These are phyloP conservation scores for Epichloe gansuensis DNA, from an alignment of 2,329 filamentous ascomycete genomes.

Conservation along the genomic window DNA sequence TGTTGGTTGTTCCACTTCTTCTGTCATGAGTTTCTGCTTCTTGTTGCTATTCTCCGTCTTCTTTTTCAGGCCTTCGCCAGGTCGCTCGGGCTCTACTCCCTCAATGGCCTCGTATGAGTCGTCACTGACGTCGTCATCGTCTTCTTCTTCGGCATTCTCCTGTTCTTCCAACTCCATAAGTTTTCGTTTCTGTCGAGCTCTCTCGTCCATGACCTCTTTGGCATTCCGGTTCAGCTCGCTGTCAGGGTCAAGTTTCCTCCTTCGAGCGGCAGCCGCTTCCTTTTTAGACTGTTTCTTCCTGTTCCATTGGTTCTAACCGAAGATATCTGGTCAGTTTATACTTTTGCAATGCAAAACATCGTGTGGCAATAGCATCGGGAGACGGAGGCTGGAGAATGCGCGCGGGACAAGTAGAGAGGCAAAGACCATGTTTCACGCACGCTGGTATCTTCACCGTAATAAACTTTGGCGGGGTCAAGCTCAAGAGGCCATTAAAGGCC, in stretches of 20 bases:
- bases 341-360: not conserved
- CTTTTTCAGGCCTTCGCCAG: slow-evolving; percentile 50
- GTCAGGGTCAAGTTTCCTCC: slow-evolving; percentile 83
- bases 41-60: slow-evolving; percentile 37
- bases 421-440: slow-evolving; percentile 39
- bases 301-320: slow-evolving; percentile 70
- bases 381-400: not conserved
- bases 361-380: not conserved
- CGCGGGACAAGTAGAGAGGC: not conserved
- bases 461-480: slow-evolving; percentile 79
- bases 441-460: slow-evolving; percentile 76
- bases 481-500: slow-evolving; percentile 77
- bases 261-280: slow-evolving; percentile 68
- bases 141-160: slow-evolving; percentile 30
- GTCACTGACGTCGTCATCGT: slow-evolving; percentile 32
- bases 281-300: slow-evolving; percentile 94
- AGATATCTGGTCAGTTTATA: not conserved
- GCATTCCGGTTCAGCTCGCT: slow-evolving; percentile 69
- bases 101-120: slow-evolving; percentile 33
- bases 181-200: slow-evolving; percentile 67
- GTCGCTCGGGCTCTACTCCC: slow-evolving; percentile 47
- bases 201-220: slow-evolving; percentile 85
- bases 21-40: slow-evolving; percentile 34
- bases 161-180: slow-evolving; percentile 49
- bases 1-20: slow-evolving; percentile 15